phyloP scores from a whole-genome alignment of 306 rosid genomes.

The Fragaria iinumae region DNA sequence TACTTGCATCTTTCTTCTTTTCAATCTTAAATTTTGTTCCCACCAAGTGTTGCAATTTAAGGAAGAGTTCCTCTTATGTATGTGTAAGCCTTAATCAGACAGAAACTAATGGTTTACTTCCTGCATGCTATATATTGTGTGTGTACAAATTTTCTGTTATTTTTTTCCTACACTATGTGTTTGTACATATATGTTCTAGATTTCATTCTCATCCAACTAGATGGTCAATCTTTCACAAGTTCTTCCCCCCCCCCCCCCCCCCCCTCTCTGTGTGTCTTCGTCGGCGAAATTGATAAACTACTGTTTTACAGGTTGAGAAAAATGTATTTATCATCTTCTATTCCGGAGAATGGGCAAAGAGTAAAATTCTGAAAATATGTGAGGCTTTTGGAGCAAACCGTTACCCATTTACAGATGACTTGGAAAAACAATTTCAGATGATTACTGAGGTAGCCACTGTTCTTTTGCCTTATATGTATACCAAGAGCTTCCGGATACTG shows the following conservation, averaged over 20 bases:
- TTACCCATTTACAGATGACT: constrained; percentile 74
- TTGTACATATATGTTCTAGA: neutral
- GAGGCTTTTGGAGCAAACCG: constrained; percentile 88
- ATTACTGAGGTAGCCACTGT: constrained; percentile 53
- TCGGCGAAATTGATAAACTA: neutral
- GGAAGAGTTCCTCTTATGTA: neutral
- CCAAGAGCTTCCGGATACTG: constrained; percentile 15
- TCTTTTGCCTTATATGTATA: constrained; percentile 10
- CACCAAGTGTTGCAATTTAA: neutral
- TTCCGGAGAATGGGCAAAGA: constrained; percentile 79
- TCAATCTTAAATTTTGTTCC: neutral
- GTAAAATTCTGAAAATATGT: constrained; percentile 71
- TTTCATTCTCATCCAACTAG: neutral
- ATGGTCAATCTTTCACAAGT: neutral
- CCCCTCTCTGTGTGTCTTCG: neutral
- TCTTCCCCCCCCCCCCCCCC: neutral
- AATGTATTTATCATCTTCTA: constrained; percentile 77
- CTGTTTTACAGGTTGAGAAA: constrained; percentile 63
- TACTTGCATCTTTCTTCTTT: neutral
- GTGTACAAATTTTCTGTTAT: neutral
- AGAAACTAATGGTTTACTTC: neutral
- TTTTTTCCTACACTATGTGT: too few relatives aligned
- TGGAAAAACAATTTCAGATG: constrained; percentile 59
- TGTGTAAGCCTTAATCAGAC: neutral
- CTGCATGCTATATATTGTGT: neutral